Evolutionary conservation across 306 rosid species (phyloP).

Genomic region (Glycine latifolia): DNA sequence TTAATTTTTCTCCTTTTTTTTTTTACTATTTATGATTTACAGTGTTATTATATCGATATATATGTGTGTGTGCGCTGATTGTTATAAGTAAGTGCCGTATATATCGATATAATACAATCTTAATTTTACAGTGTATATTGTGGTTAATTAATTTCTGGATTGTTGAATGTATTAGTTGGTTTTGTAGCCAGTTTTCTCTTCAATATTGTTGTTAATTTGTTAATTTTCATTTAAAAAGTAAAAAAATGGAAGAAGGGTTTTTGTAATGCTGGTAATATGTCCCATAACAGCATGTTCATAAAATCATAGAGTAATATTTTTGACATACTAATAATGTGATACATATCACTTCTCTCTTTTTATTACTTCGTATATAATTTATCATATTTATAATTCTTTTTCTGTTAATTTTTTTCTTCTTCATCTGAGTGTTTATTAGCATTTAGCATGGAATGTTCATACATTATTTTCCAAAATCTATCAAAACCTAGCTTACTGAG

Average conservation of each 20-base stretch:
- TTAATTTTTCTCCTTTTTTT: neutral
- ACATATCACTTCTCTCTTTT: neutral
- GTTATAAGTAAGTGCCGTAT: neutral
- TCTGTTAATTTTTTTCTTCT: no score
- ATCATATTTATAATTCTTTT: neutral
- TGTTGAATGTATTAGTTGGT: constrained; percentile 15
- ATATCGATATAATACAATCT: neutral
- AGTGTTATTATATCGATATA: neutral
- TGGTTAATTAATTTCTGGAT: constrained; percentile 30
- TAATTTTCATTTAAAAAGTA: neutral
- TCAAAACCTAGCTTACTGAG: neutral
- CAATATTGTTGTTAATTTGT: neutral
- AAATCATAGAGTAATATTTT: neutral
- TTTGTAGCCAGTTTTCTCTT: neutral
- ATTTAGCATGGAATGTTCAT: neutral
- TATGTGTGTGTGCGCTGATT: neutral
- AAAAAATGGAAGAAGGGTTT: neutral
- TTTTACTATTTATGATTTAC: neutral
- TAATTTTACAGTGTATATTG: constrained; percentile 4
- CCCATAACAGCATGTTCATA: neutral
- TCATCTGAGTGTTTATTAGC: no score
- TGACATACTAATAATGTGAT: no score
- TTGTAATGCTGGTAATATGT: neutral
- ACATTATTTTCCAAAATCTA: neutral
- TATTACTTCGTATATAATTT: neutral